Base-by-base conservation (phyloP, 2,329 filamentous ascomycete genomes). In the Claviceps paspali region DNA sequence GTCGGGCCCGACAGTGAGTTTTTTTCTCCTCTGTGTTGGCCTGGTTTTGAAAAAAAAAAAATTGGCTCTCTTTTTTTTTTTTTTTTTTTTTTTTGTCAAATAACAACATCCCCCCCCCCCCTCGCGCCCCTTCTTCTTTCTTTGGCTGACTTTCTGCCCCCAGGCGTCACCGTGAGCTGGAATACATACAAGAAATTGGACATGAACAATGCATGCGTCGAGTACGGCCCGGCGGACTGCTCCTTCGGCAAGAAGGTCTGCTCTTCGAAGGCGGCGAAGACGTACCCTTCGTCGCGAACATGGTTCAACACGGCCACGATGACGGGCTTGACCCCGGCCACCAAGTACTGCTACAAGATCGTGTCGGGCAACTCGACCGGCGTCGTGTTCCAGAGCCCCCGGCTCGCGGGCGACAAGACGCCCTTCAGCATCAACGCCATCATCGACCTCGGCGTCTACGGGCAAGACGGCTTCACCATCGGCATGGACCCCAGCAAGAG, bases 341-440 rank as follows among this genome's bases (percentile, higher is more conserved):
- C 69, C 1, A 71, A 61, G 0, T 76, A 76, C 51, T 76, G 70
- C 56, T 76, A 76, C 57, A 62, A 70, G 54, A 73, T 75, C 34
- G 59, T 57, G 7, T 73, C 69, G 2, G 65, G 60, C 21, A 76
- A 76, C 52, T 70, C 70, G 0, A 68, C 49, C 4, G 55, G 68
- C 7, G 61, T 64, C 24, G 61, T 67, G 28, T 76, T 76, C 51
- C 46, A 69, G 34, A 75, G 66, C 43, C 64, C 68, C 3, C 65
- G 71, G 1, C 41, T 53, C 3, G 57, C 70, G 0, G 72, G 73
- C 12, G 70, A 76, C 53, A 61, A 54, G 36, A 69, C 65, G 0
- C 57, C 70, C 0, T 77, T 74, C 49, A 59, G 69, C 6, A 61
- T 52, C 55, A 42, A 70, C 57, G 12, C 60, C 60, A 43, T 73